These are phyloP conservation scores for Trichoderma arundinaceum DNA, from an alignment of 2,329 filamentous ascomycete genomes.

Conservation along the genomic window DNA sequence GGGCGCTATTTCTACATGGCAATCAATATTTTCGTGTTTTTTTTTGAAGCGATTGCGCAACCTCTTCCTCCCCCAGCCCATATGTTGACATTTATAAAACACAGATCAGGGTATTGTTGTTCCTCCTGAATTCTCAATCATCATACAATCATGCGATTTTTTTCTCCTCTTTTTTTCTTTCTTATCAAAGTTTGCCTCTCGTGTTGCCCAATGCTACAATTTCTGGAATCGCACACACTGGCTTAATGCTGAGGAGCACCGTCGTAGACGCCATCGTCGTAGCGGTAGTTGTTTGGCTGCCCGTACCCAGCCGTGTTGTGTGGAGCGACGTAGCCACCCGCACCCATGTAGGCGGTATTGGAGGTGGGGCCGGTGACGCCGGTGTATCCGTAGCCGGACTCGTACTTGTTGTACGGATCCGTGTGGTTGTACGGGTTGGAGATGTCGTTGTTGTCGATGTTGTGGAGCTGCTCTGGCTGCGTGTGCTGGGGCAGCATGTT, in stretches of 20 bases:
- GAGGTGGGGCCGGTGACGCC: slow-evolving; percentile 1
- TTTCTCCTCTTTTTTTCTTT: not conserved
- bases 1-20: slow-evolving; percentile 10
- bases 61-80: not conserved
- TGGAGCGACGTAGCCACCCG: slow-evolving; percentile 18
- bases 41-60: not conserved
- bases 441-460: slow-evolving; percentile 45
- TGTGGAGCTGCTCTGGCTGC: slow-evolving; percentile 49
- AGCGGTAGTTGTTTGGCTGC: slow-evolving; percentile 41
- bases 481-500: slow-evolving; percentile 49
- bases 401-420: slow-evolving; percentile 38
- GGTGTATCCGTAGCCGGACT: slow-evolving; percentile 38
- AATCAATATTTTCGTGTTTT: slow-evolving; percentile 2
- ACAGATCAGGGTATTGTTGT: not conserved
- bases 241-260: slow-evolving; percentile 33
- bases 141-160: slow-evolving; percentile 10
- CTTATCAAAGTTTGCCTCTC: not conserved
- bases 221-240: not conserved
- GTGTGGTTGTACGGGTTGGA: slow-evolving; percentile 39
- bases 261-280: slow-evolving; percentile 49
- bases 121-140: not conserved
- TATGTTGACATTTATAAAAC: not conserved
- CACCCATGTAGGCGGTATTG: slow-evolving; percentile 17
- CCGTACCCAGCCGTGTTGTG: slow-evolving; percentile 29
- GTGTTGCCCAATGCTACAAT: no score